Conservation (phyloP, 768 basidiomycete genomes). For the Boletus bicolor region DNA sequence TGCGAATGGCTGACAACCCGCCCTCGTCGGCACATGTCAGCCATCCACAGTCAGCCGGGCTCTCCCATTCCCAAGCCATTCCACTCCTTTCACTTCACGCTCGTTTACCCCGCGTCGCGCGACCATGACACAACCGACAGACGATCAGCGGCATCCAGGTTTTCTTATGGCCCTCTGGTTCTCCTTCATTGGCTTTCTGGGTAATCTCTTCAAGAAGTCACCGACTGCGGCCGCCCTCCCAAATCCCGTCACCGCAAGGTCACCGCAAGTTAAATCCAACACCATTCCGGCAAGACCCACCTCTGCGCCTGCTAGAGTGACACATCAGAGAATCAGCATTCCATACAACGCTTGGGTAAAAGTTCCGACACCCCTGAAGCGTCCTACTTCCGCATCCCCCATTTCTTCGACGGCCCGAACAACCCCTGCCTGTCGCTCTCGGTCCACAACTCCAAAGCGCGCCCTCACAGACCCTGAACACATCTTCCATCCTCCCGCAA, state of each 20-base stretch:
- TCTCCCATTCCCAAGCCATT: not conserved
- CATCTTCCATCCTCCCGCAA: constrained; percentile 13
- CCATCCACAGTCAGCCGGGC: not conserved
- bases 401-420: constrained; percentile 1
- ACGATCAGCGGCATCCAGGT: not conserved
- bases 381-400: constrained; percentile 7
- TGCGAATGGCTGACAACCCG: constrained; percentile 4
- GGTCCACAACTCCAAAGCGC: constrained; percentile 4
- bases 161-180: constrained; percentile 20
- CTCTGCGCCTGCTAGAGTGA: not conserved
- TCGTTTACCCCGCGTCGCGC: not conserved
- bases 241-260: constrained; percentile 15
- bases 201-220: constrained; percentile 11
- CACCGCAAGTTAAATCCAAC: not conserved
- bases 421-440: not conserved
- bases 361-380: constrained; percentile 12
- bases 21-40: not conserved
- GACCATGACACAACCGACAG: not conserved
- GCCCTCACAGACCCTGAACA: not conserved
- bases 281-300: not conserved
- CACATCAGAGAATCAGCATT: not conserved
- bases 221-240: constrained; percentile 12
- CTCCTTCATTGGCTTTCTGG: constrained; percentile 8
- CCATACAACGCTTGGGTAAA: not conserved
- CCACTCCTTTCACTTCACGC: not conserved